These are phyloP conservation scores for Erysiphe neolycopersici DNA, from an alignment of 2,329 filamentous ascomycete species.

Conservation along the genomic window DNA sequence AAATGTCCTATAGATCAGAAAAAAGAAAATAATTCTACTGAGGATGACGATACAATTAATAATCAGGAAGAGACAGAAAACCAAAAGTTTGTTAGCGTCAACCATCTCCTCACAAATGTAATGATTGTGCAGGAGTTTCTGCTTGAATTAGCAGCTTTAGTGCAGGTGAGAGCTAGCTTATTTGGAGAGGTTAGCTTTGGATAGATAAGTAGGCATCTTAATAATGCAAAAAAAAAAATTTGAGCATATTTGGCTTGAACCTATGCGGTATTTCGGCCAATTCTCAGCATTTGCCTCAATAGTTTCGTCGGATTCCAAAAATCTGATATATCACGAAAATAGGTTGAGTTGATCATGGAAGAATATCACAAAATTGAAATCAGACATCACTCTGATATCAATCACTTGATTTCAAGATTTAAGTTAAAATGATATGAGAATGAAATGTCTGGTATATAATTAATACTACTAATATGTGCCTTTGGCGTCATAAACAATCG, in stretches of 20 bases:
- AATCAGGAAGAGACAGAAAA: neutral
- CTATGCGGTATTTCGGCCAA: neutral
- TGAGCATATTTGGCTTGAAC: neutral
- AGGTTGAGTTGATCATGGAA: no score
- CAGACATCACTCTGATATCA: no score
- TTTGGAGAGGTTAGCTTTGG: constrained; percentile 50
- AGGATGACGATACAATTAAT: neutral
- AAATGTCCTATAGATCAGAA: neutral
- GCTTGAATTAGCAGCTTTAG: constrained; percentile 45
- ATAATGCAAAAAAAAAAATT: no score
- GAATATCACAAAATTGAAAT: no score
- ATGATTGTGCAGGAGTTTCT: constrained; percentile 59
- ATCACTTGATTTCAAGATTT: no score
- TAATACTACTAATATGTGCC: no score
- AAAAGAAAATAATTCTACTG: neutral
- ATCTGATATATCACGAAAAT: neutral
- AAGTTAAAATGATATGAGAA: no score
- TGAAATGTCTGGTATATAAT: no score
- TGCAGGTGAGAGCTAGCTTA: constrained; percentile 47
- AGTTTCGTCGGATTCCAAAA: neutral
- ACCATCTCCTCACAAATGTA: constrained; percentile 55
- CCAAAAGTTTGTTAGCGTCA: constrained; percentile 30
- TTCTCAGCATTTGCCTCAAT: neutral
- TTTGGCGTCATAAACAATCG: no score
- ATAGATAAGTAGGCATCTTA: constrained; percentile 2